Conservation (phyloP, 805 yeast genomes). For the Kockiozyma suomiensis region DNA sequence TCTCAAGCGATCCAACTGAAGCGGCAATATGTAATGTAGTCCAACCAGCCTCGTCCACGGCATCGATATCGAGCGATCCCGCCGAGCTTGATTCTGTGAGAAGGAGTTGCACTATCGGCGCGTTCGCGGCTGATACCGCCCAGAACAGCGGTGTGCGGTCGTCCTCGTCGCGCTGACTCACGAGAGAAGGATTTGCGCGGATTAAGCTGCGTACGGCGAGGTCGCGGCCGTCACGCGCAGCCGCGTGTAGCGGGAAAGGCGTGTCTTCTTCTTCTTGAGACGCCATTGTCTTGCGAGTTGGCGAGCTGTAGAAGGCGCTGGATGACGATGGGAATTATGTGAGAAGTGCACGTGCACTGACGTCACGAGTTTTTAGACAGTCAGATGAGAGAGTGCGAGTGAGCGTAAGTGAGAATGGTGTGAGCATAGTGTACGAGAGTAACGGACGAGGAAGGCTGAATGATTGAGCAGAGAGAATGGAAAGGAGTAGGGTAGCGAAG, state of each 20-base stretch:
- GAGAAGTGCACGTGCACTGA: neutral
- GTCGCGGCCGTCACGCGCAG: conserved; percentile 64
- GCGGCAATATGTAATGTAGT: conserved; percentile 83
- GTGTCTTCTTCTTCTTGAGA: neutral
- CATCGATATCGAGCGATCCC: conserved; percentile 52
- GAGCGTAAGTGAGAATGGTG: too few relatives aligned
- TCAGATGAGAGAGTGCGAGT: neutral
- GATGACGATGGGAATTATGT: neutral
- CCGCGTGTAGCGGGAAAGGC: conserved; percentile 50
- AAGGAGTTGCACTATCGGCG: conserved; percentile 54
- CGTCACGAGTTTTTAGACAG: neutral
- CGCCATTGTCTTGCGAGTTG: neutral
- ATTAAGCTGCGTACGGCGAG: conserved; percentile 56
- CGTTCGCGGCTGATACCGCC: conserved; percentile 72
- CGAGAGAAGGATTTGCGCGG: conserved; percentile 52
- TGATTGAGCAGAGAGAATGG: too few relatives aligned
- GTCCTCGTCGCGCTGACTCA: conserved; percentile 62
- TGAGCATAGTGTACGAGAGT: too few relatives aligned
- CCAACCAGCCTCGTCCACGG: conserved; percentile 77
- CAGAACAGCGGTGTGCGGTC: conserved; percentile 83
- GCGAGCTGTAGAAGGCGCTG: too few relatives aligned
- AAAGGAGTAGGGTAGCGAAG: too few relatives aligned
- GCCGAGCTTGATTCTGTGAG: conserved; percentile 33
- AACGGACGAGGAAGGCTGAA: too few relatives aligned
- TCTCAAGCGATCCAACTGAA: conserved; percentile 64